Percentiles rank a stretch among this genome's conserved stretches.
Conservation (phyloP, 768 basidiomycete genomes). For the Amanita rubescens region DNA sequence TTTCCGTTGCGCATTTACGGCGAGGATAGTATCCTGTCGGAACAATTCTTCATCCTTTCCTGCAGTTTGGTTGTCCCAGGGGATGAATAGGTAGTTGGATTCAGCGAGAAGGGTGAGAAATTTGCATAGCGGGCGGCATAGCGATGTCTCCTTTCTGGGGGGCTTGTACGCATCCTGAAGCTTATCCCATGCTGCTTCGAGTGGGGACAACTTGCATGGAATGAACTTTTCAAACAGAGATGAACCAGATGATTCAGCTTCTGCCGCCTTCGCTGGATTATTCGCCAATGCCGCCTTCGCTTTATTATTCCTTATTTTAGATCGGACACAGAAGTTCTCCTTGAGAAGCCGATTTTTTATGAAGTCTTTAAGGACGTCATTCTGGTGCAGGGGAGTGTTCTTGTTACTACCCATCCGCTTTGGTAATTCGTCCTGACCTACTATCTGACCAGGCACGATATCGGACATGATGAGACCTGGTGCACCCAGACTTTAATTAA, state of each 20-base stretch:
- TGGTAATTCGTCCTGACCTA: background rate
- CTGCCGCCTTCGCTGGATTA: background rate
- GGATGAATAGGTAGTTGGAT: background rate
- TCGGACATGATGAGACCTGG: no score
- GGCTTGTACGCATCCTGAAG: background rate
- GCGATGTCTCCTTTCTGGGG: background rate
- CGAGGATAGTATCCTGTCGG: background rate
- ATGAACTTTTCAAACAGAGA: background rate
- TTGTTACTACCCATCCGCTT: background rate
- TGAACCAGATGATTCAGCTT: background rate
- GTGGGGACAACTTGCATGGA: background rate
- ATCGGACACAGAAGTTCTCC: background rate
- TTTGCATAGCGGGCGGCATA: background rate
- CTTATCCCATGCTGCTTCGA: background rate
- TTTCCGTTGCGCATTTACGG: background rate
- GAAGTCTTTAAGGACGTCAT: background rate
- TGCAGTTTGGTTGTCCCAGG: background rate
- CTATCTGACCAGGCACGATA: background rate
- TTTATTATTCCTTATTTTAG: background rate
- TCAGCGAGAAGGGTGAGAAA: background rate
- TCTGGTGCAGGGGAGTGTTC: background rate
- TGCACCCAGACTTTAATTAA: no score
- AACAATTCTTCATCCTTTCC: background rate
- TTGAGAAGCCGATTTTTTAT: background rate
- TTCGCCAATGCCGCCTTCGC: no score